Conservation (phyloP, 371 early-diverging fungal species). For the Parasitella parasitica region DNA sequence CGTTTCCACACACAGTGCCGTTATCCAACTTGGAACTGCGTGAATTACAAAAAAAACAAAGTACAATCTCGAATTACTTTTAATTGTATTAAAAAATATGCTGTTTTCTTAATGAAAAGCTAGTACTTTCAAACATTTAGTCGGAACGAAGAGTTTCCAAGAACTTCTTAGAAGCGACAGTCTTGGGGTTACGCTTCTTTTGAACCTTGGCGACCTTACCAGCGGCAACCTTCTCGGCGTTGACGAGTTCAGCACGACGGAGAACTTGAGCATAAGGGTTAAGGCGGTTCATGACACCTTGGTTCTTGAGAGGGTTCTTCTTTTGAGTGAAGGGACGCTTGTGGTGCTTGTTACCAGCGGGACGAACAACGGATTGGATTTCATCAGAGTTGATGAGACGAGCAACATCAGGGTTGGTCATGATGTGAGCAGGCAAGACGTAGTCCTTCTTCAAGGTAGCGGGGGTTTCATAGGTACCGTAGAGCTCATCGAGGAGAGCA, state of each 20-base stretch:
- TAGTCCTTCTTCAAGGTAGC: conserved; percentile 95
- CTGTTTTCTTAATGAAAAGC: not conserved
- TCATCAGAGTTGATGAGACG: conserved; percentile 98
- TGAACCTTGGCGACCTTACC: conserved; percentile 70
- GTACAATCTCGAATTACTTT: not conserved
- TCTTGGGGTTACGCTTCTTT: conserved; percentile 36
- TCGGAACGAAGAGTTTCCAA: conserved; percentile 64
- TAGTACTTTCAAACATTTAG: conserved; percentile 29
- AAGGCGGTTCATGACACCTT: conserved; percentile 88
- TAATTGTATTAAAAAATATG: not conserved
- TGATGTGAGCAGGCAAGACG: conserved; percentile 85
- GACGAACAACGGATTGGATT: conserved; percentile 93
- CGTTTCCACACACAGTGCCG: no score
- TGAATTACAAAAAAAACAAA: not conserved
- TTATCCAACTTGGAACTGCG: not conserved
- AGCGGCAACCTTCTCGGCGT: conserved; percentile 60
- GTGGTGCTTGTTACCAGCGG: conserved; percentile 77
- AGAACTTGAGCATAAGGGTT: conserved; percentile 96
- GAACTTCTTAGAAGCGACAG: conserved; percentile 62
- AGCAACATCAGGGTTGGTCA: conserved; percentile 94
- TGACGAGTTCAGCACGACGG: conserved; percentile 82
- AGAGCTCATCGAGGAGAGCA: conserved; percentile 93
- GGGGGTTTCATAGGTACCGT: conserved; percentile 84
- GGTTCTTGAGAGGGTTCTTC: conserved; percentile 98
- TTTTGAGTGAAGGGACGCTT: conserved; percentile 92